Evolutionary conservation across 805 yeast species (phyloP), one percentile per base, ranked within the genome.

Genomic region (Pichia paraexigua): DNA sequence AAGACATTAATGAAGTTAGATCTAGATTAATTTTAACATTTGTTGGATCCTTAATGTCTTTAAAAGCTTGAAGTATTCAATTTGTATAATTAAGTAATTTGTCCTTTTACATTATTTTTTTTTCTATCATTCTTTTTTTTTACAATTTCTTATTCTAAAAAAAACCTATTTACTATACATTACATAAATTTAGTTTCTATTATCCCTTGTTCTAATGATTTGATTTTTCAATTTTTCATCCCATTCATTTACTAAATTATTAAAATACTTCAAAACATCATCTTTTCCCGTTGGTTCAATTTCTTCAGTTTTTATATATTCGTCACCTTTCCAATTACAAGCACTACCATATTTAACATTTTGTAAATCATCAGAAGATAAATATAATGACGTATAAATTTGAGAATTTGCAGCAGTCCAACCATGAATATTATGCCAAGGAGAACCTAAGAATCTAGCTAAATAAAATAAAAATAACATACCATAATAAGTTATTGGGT

Each of bases 1-100:
- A 94, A 70, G 99, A 94, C 72, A 94, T 94, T 63, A 87, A 84
- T 62, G 98, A 92, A 72, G 97, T 94, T 43, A 86, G 98, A 71
- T 79, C 96, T 44, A 82, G 98, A 69, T 82, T 94, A 72, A 87
- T 94, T 52, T 79, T 90, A 67, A 90, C 98, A 1, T 94, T 94
- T 67, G 88, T 94, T 55, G 99, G 97, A 49, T 88, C 97, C 47
- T 79, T 94, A 69, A 94, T 94, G 99, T 74, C 91, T 11, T 69
- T 87, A 52, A 63, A 60, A 18, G 46, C 46, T 10, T 57, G 52
- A 49, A 46, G 3, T n/a, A 5, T 35, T 35, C 12, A 35, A 35
- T 35, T 35, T 35, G 20, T 17, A n/a, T 8, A 17, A 35, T n/a
- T 35, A 9, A 21, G 13, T 18, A 18, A 22, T 27, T 15, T 43